Base-by-base conservation (phyloP, 106 monocot genomes). In the Hemerocallis citrina region DNA sequence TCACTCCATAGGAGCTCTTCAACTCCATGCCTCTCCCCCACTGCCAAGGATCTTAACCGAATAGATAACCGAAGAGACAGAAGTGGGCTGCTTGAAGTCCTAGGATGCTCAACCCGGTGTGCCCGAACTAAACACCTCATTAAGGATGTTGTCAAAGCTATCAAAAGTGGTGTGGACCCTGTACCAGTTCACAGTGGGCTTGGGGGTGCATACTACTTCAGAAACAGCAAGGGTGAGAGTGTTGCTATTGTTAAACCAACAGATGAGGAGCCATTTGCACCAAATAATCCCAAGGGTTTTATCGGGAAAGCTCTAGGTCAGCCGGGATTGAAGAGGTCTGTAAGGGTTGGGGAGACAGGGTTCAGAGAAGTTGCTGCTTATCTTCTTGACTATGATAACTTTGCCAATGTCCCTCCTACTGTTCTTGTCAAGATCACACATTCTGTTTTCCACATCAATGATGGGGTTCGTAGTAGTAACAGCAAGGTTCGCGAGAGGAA, bases 201-300 rank as follows among this genome's bases (percentile, higher is more conserved):
- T 52, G 93, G 93, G 0, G 93, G 93, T 66, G 89, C 93, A 8
- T 93, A 93, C 57, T 93, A 89, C 44, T 93, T 93, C 66, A 79
- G 79, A 59, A 89, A 93, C 66, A 49, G 29, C 33, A 63, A 25
- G 21, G 88, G 85, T 21, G 81, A 93, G 27, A 74, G 74, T 39
- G 61, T 85, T 40, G 93, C 93, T 0, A 93, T 93, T 35, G 89
- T 85, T 30, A 93, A 93, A 55, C 93, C 93, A 6, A 89, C 88
- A 5, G 93, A 93, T 55, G 93, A 93, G 47, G 93, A 93, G 59
- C 93, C 93, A 34, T 93, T 88, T 68, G 89, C 89, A 31, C 89
- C 89, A 19, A 90, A 90, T 24, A 90, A 90, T 68, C 89, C 89
- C 0, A 90, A 90, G 59, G 89, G 89, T 38, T 90, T 85, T 55